These are phyloP conservation scores for Scedosporium apiospermum DNA, from an alignment of 2,329 filamentous ascomycete genomes.

Conservation along the genomic window DNA sequence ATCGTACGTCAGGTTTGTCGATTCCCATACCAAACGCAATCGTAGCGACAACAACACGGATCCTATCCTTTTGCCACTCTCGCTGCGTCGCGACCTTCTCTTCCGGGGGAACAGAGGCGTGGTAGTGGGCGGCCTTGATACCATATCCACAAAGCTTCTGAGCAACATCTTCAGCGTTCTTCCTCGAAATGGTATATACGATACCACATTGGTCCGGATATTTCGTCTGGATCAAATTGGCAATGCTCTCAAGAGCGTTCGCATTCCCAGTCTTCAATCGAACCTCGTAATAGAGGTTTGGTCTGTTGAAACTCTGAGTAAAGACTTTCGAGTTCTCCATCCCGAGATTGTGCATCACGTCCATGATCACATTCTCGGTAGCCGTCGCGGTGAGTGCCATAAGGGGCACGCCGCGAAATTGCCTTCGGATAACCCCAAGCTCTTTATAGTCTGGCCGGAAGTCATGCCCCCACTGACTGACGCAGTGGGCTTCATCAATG, in stretches of 20 bases:
- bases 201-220: slow-evolving; percentile 75
- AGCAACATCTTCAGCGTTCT: slow-evolving; percentile 73
- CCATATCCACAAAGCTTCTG: slow-evolving; percentile 52
- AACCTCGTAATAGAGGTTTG: slow-evolving; percentile 87
- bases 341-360: slow-evolving; percentile 84
- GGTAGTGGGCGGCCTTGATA: slow-evolving; percentile 75
- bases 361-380: slow-evolving; percentile 82
- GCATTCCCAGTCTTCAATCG: slow-evolving; percentile 56
- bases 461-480: slow-evolving; percentile 98
- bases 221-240: slow-evolving; percentile 57
- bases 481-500: slow-evolving; percentile 98
- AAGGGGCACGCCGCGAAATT: slow-evolving; percentile 71
- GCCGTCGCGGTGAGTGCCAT: slow-evolving; percentile 96
- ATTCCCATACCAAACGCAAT: slow-evolving; percentile 99
- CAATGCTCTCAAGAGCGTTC: slow-evolving; percentile 35
- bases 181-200: slow-evolving; percentile 82
- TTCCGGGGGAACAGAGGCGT: slow-evolving; percentile 63
- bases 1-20: slow-evolving; percentile 92
- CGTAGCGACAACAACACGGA: slow-evolving; percentile 90
- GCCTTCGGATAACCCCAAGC: slow-evolving; percentile 62
- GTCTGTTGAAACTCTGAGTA: slow-evolving; percentile 92
- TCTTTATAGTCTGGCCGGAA: slow-evolving; percentile 94
- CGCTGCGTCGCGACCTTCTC: slow-evolving; percentile 65
- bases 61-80: slow-evolving; percentile 69
- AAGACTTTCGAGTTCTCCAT: slow-evolving; percentile 73